These are phyloP conservation scores for Globisporangium nodosum DNA, from an alignment of 352 stramenopile species.

Conservation along the genomic window DNA sequence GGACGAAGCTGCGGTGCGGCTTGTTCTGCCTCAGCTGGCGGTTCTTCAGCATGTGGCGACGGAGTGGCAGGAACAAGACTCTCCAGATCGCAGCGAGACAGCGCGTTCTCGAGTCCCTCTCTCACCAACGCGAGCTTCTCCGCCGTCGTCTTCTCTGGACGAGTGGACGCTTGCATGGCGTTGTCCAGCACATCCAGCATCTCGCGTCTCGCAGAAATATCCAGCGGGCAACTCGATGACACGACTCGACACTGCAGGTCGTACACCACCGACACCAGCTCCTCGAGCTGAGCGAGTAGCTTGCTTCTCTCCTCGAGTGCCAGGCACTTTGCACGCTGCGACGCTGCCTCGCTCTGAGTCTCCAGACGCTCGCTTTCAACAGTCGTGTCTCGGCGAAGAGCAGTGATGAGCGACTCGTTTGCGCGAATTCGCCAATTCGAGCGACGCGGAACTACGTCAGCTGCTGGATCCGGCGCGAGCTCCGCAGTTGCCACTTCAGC, in stretches of 20 bases:
- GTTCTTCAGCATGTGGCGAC: background rate
- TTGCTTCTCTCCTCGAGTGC: constrained; percentile 18
- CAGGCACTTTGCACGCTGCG: constrained; percentile 23
- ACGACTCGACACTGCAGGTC: constrained; percentile 32
- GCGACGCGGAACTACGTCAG: background rate
- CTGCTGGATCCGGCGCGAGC: too few species aligned
- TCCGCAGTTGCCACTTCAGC: background rate
- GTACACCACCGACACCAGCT: constrained; percentile 22
- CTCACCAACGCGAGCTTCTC: constrained; percentile 2
- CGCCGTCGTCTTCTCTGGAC: constrained; percentile 3
- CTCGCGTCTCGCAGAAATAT: constrained; percentile 15
- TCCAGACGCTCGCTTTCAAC: constrained; percentile 17
- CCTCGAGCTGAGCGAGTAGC: constrained; percentile 16
- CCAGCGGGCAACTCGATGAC: constrained; percentile 16
- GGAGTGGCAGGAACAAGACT: background rate
- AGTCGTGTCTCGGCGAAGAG: constrained; percentile 20
- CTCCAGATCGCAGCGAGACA: background rate
- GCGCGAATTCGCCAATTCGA: constrained; percentile 18
- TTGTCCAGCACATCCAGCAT: constrained; percentile 26
- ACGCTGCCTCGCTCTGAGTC: constrained; percentile 14
- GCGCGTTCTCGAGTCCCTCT: constrained; percentile 8
- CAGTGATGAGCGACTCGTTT: constrained; percentile 29
- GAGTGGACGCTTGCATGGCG: constrained; percentile 2
- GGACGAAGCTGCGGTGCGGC: too few species aligned
- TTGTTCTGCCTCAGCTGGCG: background rate